Base-by-base conservation (phyloP, 1,284 basidiomycete genomes). In the Phellinidium pouzarii region DNA sequence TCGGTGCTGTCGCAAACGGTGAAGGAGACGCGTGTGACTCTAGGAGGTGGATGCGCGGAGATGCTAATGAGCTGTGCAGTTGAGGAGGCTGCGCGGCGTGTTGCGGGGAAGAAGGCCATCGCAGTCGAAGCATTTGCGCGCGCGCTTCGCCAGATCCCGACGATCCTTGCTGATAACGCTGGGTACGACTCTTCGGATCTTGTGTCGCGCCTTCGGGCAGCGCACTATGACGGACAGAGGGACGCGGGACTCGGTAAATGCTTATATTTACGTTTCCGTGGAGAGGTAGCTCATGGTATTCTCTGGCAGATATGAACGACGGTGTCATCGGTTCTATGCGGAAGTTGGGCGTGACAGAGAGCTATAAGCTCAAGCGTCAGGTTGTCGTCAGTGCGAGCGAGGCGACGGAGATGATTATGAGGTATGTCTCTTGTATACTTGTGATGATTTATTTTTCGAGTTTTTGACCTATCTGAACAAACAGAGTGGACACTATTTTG, bases 1-100 rank as follows among this genome's bases (percentile, higher is more conserved):
- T 95, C 91, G 0, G 96, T 99, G 1, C 79, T 99, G 8, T 95
- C 93, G 3, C 96, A 99, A 67, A 99, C 95, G 0, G 94, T 97
- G 59, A 94, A 93, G 71, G 96, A 99, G 76, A 96, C 94, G 1
- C 79, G 96, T 23, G 82, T 93, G 4, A 88, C 92, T 3, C 84
- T 97, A 29, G 96, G 96, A 3, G 96, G 96, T 50, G 96, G 96
- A 26, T 99, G 94, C 67, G 86, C 94, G 1, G 96, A 99, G 74
- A 99, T 96, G 92, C 71, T 92, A 59, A 99, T 99, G 96, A 87
- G 83, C 63, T 93, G 90, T 63, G 87, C 88, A 1, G 91, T 96
- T 6, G 96, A 99, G 50, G 91, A 94, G 65, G 88, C 80, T 37
- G 91, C 91, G 6, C 79, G 88, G 58, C 80, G 78, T 55, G 84